Evolutionary conservation across 345 rosid genomes (phyloP), one percentile per base, ranked within the genome.

Genomic region (Nephelium lappaceum): DNA sequence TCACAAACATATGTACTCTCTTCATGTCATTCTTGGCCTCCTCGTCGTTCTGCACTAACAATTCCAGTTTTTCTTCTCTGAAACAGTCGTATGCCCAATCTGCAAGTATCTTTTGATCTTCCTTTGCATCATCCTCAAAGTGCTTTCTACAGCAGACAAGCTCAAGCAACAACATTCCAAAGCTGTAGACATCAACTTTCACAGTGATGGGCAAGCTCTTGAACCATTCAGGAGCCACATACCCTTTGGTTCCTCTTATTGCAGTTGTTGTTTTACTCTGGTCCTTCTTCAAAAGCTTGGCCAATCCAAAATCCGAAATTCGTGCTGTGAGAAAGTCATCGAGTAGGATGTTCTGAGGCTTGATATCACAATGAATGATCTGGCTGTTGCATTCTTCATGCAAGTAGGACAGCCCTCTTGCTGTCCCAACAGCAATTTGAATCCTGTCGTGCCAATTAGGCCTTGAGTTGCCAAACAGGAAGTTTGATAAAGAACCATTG

Each of bases 341-440:
- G 5, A 77, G 65, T 14, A 81, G 74, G n/a, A 81, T 67, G 19
- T 77, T 81, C 11, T 77, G 80, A 72, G 83, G 80, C 80, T 81
- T 81, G n/a, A 81, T 77, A 41, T 81, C 79, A 58, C 80, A 76
- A 67, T 81, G 80, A 31, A 81, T 77, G 75, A 81, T 81, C 39
- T 67, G 78, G 5, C 11, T 41, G 25, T 15, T 74, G 73, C 81
- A 74, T 11, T 82, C 79, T 41, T 82, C 81, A 43, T 82, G 84
- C 25, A 82, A 57, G 60, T 82, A 82, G 2, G 9, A 3, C 64
- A 69, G 43, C 14, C 84, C 81, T 79, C 49, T 68, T 6, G 81
- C 83, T 0, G 14, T 60, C 53, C 74, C 77, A 0, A 66, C 19
- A 23, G 80, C 82, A 55, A 75, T 38, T 25, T 79, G 62, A 11